phyloP scores from a whole-genome alignment of 306 rosid species.

The Lathyrus oleraceus region DNA sequence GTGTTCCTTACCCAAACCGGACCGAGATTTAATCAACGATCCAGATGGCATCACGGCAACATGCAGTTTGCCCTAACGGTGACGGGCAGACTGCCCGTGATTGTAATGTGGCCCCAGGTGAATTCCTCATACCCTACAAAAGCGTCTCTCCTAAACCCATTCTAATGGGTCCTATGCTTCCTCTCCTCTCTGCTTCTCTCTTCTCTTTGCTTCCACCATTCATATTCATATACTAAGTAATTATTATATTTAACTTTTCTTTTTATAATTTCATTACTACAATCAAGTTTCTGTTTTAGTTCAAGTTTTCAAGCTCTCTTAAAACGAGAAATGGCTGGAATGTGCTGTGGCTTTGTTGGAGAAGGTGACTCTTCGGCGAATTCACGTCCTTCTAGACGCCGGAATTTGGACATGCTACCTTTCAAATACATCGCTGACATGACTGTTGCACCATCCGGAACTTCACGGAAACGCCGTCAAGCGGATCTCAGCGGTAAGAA shows the following conservation, averaged over 20 bases:
- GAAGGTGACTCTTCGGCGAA: conserved; percentile 59
- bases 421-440: conserved; percentile 49
- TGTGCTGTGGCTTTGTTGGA: conserved; percentile 78
- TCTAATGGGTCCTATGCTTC: conserved; percentile 30
- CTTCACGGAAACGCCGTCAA: conserved; percentile 53
- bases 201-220: not conserved
- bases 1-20: conserved; percentile 38
- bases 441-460: conserved; percentile 28
- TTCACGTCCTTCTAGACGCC: conserved; percentile 44
- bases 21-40: conserved; percentile 28
- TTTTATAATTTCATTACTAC: not conserved
- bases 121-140: conserved; percentile 42
- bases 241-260: not conserved
- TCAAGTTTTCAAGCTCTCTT: not conserved
- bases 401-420: conserved; percentile 49
- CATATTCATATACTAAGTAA: not conserved
- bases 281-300: not conserved
- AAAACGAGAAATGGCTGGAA: conserved; percentile 59
- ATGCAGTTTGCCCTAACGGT: conserved; percentile 53
- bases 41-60: conserved; percentile 20
- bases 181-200: not conserved
- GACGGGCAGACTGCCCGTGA: conserved; percentile 68
- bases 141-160: conserved; percentile 31
- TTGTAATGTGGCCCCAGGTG: conserved; percentile 57
- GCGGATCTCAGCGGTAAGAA: conserved; percentile 29